These are phyloP conservation scores for Phytophthora fragariae DNA, from an alignment of 352 stramenopile genomes.

Conservation along the genomic window DNA sequence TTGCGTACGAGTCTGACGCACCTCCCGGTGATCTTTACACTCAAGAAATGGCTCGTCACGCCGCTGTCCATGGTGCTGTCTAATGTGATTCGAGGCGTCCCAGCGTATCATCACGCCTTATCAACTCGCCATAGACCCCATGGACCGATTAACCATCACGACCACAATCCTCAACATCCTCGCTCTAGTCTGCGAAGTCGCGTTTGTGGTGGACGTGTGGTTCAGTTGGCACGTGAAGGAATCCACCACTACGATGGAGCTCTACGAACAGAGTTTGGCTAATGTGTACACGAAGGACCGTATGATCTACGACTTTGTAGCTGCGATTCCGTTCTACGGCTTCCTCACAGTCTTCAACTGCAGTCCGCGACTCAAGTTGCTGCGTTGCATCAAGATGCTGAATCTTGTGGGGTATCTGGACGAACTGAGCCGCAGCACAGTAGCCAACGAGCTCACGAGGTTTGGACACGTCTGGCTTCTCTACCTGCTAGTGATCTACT, in stretches of 20 bases:
- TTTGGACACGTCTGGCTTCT: slow-evolving; percentile 63
- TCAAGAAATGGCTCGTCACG: background rate
- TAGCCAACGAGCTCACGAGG: slow-evolving; percentile 58
- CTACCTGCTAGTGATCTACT: slow-evolving; percentile 72
- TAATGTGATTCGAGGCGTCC: slow-evolving; percentile 28
- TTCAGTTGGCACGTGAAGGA: slow-evolving; percentile 50
- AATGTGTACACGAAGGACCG: slow-evolving; percentile 49
- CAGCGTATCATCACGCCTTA: slow-evolving; percentile 52
- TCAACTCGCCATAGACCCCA: slow-evolving; percentile 46
- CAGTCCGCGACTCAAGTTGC: slow-evolving; percentile 41
- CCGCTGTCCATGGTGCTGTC: background rate
- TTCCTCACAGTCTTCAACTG: slow-evolving; percentile 43
- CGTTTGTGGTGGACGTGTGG: slow-evolving; percentile 56
- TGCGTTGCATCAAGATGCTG: slow-evolving; percentile 57
- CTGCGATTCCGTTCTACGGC: slow-evolving; percentile 52
- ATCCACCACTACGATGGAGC: slow-evolving; percentile 46
- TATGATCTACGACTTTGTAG: slow-evolving; percentile 47
- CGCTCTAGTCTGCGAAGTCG: slow-evolving; percentile 44
- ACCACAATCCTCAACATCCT: slow-evolving; percentile 15
- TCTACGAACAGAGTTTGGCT: slow-evolving; percentile 54
- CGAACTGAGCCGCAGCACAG: slow-evolving; percentile 61
- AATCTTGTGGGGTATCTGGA: slow-evolving; percentile 64
- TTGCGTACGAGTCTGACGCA: background rate
- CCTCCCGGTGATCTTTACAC: background rate
- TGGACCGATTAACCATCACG: slow-evolving; percentile 29